Percentiles rank a stretch among this genome's conserved stretches.
Conservation (phyloP, 164 flowering plant species). For the Paratinospora sagittata region DNA sequence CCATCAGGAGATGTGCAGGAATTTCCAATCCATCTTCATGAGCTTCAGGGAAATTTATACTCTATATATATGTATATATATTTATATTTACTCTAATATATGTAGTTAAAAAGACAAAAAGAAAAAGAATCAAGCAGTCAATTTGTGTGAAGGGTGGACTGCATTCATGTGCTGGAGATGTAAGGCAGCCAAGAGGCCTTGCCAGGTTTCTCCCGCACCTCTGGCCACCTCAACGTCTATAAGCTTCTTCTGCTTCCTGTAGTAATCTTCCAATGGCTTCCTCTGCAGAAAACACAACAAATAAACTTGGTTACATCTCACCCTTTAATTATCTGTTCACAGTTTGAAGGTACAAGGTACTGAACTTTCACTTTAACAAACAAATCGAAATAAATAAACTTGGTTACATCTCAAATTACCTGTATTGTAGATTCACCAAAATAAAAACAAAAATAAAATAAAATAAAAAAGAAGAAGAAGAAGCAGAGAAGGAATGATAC, state of each 20-base stretch:
- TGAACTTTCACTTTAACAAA: background rate
- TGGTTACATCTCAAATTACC: background rate
- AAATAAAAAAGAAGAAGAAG: too few species aligned
- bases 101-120: background rate
- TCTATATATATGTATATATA: too few species aligned
- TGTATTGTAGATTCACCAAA: too few species aligned
- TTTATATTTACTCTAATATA: constrained; percentile 7
- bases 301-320: background rate
- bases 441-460: too few species aligned
- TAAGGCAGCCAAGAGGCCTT: constrained; percentile 75
- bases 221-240: constrained; percentile 61
- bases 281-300: constrained; percentile 32
- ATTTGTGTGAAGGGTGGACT: constrained; percentile 22
- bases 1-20: background rate
- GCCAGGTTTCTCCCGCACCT: constrained; percentile 83
- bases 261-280: constrained; percentile 82
- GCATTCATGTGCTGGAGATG: constrained; percentile 52
- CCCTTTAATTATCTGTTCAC: too few species aligned
- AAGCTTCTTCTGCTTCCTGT: constrained; percentile 75
- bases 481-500: too few species aligned
- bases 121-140: constrained; percentile 21
- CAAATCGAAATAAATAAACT: too few species aligned
- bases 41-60: background rate
- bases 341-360: background rate
- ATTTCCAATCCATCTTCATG: background rate